These are phyloP conservation scores for Quercus cerris DNA, from an alignment of 306 rosid genomes.

Conservation along the genomic window DNA sequence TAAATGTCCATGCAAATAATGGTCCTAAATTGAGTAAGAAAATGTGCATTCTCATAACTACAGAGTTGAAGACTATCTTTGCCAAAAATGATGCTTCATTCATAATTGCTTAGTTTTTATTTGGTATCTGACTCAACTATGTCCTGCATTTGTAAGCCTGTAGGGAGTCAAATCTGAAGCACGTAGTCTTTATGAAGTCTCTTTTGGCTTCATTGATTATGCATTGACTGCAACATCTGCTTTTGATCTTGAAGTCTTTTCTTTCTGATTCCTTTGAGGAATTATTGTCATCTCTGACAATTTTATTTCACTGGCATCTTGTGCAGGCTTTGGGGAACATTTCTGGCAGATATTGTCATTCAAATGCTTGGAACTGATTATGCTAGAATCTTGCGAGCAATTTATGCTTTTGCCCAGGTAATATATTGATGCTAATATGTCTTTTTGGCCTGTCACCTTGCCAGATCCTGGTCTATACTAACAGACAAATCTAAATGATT, in stretches of 20 bases:
- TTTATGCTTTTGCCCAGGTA: conserved; percentile 95
- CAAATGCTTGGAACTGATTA: conserved; percentile 97
- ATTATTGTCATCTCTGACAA: conserved; percentile 14
- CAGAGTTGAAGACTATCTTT: too few species aligned
- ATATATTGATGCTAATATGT: conserved; percentile 12
- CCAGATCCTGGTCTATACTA: conserved; percentile 7
- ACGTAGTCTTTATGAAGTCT: neutral
- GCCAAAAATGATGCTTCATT: too few species aligned
- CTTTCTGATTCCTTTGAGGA: neutral
- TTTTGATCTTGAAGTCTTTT: neutral
- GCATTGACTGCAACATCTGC: neutral
- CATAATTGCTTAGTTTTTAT: too few species aligned
- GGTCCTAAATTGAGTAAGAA: too few species aligned
- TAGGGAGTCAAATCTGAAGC: neutral
- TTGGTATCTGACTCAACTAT: too few species aligned
- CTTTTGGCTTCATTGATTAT: neutral
- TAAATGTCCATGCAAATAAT: too few species aligned
- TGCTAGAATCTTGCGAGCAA: conserved; percentile 86
- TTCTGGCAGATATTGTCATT: conserved; percentile 88
- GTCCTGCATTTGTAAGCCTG: too few species aligned
- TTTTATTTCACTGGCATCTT: conserved; percentile 18
- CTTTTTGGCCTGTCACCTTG: conserved; percentile 3
- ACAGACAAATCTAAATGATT: conserved; percentile 16
- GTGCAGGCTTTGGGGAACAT: conserved; percentile 91
- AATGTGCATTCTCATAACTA: too few species aligned